These are phyloP conservation scores for Allium fistulosum DNA, from an alignment of 106 monocot genomes.

Conservation along the genomic window DNA sequence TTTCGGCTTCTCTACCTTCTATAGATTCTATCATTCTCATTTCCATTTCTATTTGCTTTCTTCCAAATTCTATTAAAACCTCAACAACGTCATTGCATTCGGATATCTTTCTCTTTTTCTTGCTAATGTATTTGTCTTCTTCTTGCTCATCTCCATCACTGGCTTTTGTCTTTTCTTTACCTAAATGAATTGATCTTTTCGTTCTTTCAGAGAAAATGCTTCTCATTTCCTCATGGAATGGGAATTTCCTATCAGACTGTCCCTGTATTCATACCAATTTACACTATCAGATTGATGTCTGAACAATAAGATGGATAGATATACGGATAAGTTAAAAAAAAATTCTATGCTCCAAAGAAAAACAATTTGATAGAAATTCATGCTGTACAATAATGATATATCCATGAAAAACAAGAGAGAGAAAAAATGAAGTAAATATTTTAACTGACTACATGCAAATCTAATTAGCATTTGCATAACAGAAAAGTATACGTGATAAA, in stretches of 20 bases:
- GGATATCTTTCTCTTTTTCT: neutral
- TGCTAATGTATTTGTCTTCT: conserved; percentile 10
- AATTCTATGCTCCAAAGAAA: too few relatives aligned
- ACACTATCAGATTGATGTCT: too few relatives aligned
- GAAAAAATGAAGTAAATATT: too few relatives aligned
- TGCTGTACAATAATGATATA: too few relatives aligned
- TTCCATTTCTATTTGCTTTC: conserved; percentile 57
- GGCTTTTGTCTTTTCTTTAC: conserved; percentile 7
- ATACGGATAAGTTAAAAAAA: too few relatives aligned
- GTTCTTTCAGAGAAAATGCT: conserved; percentile 40
- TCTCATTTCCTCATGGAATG: conserved; percentile 71
- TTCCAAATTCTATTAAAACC: conserved; percentile 43
- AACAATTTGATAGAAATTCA: too few relatives aligned
- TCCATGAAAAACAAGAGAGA: too few relatives aligned
- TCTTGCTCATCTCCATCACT: conserved; percentile 9
- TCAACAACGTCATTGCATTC: conserved; percentile 21
- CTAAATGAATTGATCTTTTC: conserved; percentile 23
- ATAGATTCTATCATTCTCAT: conserved; percentile 35
- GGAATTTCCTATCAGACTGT: conserved; percentile 24
- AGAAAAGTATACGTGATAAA: too few relatives aligned
- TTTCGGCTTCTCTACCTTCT: conserved; percentile 66
- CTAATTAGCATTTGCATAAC: too few relatives aligned
- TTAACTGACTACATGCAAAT: too few relatives aligned
- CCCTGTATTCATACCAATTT: too few relatives aligned
- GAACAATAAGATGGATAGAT: too few relatives aligned